A percentile compares a stretch with the other conserved stretches of the same genome.
phyloP scores from a whole-genome alignment of 352 stramenopile genomes.

The Phytophthora sp. region DNA sequence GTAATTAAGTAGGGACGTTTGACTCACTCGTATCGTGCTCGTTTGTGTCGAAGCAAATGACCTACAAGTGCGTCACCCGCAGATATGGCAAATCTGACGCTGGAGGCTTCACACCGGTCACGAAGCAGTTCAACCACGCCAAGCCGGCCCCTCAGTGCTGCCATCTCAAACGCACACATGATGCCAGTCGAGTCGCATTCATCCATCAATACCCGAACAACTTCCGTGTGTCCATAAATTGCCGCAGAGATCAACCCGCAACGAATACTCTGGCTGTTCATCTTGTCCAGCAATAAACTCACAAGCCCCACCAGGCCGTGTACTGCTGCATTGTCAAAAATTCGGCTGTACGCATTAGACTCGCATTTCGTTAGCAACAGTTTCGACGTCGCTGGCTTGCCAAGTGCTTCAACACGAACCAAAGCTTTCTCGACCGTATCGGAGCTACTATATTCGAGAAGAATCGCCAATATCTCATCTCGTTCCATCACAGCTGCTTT shows the following conservation, averaged over 20 bases:
- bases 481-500: conserved; percentile 2
- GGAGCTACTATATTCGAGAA: conserved; percentile 2
- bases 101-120: conserved; percentile 1
- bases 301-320: conserved; percentile 3
- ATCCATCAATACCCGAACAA: conserved; percentile 3
- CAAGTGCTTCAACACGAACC: neutral
- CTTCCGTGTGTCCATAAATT: conserved; percentile 3
- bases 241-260: conserved; percentile 17
- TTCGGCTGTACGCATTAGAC: conserved; percentile 1
- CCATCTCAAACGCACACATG: conserved; percentile 23
- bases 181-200: conserved; percentile 7
- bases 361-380: conserved; percentile 15
- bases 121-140: conserved; percentile 7
- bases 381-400: neutral
- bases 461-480: conserved; percentile 5
- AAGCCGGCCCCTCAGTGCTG: neutral
- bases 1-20: neutral
- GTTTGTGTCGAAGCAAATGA: conserved; percentile 8
- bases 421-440: conserved; percentile 15
- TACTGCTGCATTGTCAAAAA: conserved; percentile 15
- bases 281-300: conserved; percentile 3
- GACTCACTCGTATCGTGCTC: conserved; percentile 3
- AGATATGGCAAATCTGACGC: conserved; percentile 9
- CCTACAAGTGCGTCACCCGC: conserved; percentile 6
- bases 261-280: conserved; percentile 4